A percentile compares a stretch with the other conserved stretches of the same genome.
These are phyloP conservation scores for Ogataea dorogensis DNA, from an alignment of 805 yeast genomes.

Conservation along the genomic window DNA sequence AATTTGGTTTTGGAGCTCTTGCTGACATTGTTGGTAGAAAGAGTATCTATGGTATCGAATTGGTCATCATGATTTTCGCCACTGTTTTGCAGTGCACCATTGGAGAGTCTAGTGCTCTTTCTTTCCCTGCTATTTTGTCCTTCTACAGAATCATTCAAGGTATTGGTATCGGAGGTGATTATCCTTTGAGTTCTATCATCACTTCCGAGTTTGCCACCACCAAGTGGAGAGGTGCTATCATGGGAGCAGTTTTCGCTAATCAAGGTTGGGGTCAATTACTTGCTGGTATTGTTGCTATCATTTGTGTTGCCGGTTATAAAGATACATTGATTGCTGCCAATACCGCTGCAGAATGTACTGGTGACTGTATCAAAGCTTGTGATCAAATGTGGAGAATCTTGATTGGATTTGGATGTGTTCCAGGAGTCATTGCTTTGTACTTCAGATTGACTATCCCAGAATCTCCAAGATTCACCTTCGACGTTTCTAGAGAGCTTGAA, in stretches of 20 bases:
- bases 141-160: conserved; percentile 87
- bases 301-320: conserved; percentile 77
- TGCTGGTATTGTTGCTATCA: conserved; percentile 80
- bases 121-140: conserved; percentile 69
- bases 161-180: conserved; percentile 97
- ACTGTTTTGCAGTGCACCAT: conserved; percentile 73
- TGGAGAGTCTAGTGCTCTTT: conserved; percentile 70
- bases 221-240: conserved; percentile 96
- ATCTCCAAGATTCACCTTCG: conserved; percentile 88
- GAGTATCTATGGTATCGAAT: conserved; percentile 81
- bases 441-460: conserved; percentile 93
- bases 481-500: conserved; percentile 59
- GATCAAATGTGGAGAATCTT: conserved; percentile 95
- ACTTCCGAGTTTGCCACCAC: conserved; percentile 92
- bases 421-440: conserved; percentile 81
- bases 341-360: conserved; percentile 59
- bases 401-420: conserved; percentile 87
- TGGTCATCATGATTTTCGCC: conserved; percentile 79
- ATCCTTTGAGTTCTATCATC: conserved; percentile 89
- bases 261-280: conserved; percentile 95
- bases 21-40: conserved; percentile 87
- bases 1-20: conserved; percentile 75
- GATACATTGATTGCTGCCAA: conserved; percentile 52
- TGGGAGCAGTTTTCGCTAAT: conserved; percentile 95
- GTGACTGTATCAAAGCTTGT: conserved; percentile 68